Conservation (phyloP, 1,284 basidiomycete species). For the Moesziomyces parantarcticus region DNA sequence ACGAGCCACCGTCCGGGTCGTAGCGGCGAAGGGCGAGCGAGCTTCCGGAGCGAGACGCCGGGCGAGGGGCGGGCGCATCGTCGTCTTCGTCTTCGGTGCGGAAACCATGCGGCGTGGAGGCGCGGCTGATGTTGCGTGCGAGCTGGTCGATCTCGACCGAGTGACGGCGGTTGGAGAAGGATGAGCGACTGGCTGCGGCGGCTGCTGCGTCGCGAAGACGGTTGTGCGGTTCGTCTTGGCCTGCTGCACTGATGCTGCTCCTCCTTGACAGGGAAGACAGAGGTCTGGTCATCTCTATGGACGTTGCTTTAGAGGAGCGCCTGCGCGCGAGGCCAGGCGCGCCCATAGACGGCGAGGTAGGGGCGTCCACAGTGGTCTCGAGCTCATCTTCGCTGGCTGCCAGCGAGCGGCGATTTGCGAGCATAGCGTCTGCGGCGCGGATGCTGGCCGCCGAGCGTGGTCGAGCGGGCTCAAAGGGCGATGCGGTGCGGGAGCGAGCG, state of each 20-base stretch:
- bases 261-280: constrained; percentile 18
- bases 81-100: constrained; percentile 23
- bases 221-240: constrained; percentile 15
- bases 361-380: constrained; percentile 19
- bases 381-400: constrained; percentile 1
- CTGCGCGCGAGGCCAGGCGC: constrained; percentile 4
- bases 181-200: constrained; percentile 28
- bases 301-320: constrained; percentile 14
- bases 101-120: constrained; percentile 33
- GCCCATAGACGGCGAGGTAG: background rate
- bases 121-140: constrained; percentile 22
- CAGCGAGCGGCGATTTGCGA: constrained; percentile 1
- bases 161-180: constrained; percentile 20
- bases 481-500: constrained; percentile 19
- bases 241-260: constrained; percentile 19
- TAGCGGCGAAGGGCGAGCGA: constrained; percentile 23
- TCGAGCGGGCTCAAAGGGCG: constrained; percentile 8
- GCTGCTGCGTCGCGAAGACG: constrained; percentile 37
- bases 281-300: constrained; percentile 18
- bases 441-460: constrained; percentile 7
- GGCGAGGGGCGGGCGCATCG: background rate
- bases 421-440: background rate
- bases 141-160: constrained; percentile 36
- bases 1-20: constrained; percentile 21
- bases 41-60: constrained; percentile 17